Base-by-base conservation (phyloP, 179 eudicot species). In the Gypsophila paniculata region DNA sequence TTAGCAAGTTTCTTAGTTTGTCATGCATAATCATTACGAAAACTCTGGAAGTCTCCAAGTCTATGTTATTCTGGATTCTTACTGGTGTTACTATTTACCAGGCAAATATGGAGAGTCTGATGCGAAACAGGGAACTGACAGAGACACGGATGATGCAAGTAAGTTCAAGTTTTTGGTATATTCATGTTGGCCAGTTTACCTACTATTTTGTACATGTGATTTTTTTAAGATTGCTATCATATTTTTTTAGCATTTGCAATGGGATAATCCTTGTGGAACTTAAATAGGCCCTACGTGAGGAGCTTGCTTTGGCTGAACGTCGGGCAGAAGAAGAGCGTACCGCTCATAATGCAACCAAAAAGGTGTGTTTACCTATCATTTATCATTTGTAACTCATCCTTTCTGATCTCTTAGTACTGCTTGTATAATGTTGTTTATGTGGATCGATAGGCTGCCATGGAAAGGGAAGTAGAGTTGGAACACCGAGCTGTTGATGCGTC, bases 91-190 rank as follows among this genome's bases (percentile, higher is more conserved):
- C 69, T 79, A 58, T 61, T 54, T 63, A 48, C 73, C 87, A 94
- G 99, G 99, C 91, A 63, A 94, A 85, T 82, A 90, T 88, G 97
- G 99, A 95, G 79, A 80, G 95, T 49, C 82, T 92, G 72, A 88
- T 90, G 95, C 88, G 97, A 84, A 91, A 85, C 77, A 85, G 96
- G 81, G 99, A 95, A 68, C 86, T 95, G 51, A 79, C 96, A 59
- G 99, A 95, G 84, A 95, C 99, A 69, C 84, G 99, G 75, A 92
- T 95, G 99, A 95, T 92, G 90, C 99, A 95, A 86, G 99, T 95
- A 86, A 85, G 95, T 70, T 68, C 32, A 82, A 82, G 90, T 67
- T 54, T 46, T 49, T 70, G 54, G 39, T 54, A 26, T 42, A 71
- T 57, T 34, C 52, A 55, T 25, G 44, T 42, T 68, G 65, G 44